These are phyloP conservation scores for Athelia psychrophila DNA, from an alignment of 1,284 basidiomycete species.

Conservation along the genomic window DNA sequence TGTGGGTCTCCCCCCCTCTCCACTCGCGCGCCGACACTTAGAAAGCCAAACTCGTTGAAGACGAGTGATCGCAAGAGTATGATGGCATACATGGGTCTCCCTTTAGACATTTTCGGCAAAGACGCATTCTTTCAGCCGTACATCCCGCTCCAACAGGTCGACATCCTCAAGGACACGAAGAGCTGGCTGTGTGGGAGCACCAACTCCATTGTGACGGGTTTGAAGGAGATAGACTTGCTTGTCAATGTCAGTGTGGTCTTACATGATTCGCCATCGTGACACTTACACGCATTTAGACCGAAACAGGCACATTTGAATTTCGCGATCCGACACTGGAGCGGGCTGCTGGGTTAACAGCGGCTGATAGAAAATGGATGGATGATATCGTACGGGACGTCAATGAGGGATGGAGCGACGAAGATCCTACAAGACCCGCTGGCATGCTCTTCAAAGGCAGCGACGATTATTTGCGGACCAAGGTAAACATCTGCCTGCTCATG, in stretches of 20 bases:
- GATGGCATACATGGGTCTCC: constrained; percentile 89
- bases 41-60: constrained; percentile 76
- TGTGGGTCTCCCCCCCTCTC: constrained; percentile 89
- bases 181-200: constrained; percentile 94
- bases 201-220: constrained; percentile 94
- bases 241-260: constrained; percentile 67
- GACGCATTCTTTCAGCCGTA: constrained; percentile 98
- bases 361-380: constrained; percentile 96
- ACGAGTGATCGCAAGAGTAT: constrained; percentile 93
- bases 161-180: constrained; percentile 76
- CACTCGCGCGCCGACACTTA: constrained; percentile 60
- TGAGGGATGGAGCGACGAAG: constrained; percentile 70
- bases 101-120: constrained; percentile 85
- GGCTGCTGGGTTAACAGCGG: constrained; percentile 79
- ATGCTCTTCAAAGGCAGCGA: constrained; percentile 89
- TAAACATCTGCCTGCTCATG: constrained; percentile 25
- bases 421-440: constrained; percentile 49
- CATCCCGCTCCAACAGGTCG: constrained; percentile 93
- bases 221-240: constrained; percentile 88
- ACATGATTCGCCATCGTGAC: background rate
- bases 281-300: constrained; percentile 51
- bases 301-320: constrained; percentile 83
- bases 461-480: constrained; percentile 87
- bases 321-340: constrained; percentile 79
- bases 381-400: constrained; percentile 80